Base-by-base conservation (phyloP, 2,329 filamentous ascomycete genomes). In the Paracoccidioides lutzii region DNA sequence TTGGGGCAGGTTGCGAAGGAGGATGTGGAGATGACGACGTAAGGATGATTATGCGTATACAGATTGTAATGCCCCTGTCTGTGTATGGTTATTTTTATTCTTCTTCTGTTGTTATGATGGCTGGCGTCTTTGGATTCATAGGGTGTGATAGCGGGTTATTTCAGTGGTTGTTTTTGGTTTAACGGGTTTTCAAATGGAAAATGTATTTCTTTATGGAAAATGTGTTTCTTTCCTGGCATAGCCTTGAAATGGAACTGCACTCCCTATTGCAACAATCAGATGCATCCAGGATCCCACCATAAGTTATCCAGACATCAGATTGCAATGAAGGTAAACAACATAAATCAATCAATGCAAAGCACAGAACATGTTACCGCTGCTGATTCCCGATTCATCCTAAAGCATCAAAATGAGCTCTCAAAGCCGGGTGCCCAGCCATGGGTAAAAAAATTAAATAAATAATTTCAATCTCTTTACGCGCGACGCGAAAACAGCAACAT, bases 381-480 rank as follows among this genome's bases (percentile, higher is more conserved):
- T 85, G 82, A 85, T 85, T 85, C 82, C 82, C 77, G 78, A 75
- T 72, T 77, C 78, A 73, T 84, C 81, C 77, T 71, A 62, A 71
- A 77, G 75, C 72, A 76, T 79, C 78, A 71, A 71, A 80, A 83
- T 73, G 79, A 80, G 76, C 75, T 74, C 78, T 83, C 81, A 79
- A 82, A 78, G 73, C 73, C 79, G 78, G 82, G 82, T 80, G 82
- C 82, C 82, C 82, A 85, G 82, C 81, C 76, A 84, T 79, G 81
- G 81, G 81, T 78, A 69, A 64, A 63, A 74, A 69, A 64, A 63
- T 73, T 76, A 42, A 41, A 32, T 52, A 37, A 33, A 46, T 14
- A 46, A 22, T 22, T 46, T 46, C 32, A 41, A 58, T 61, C 74
- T 61, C 64, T 85, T 81, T 85, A 72, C 81, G 82, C 81, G 68